Evolutionary conservation across 2,329 filamentous ascomycete species (phyloP).

Genomic region (Aspergillus tanneri): DNA sequence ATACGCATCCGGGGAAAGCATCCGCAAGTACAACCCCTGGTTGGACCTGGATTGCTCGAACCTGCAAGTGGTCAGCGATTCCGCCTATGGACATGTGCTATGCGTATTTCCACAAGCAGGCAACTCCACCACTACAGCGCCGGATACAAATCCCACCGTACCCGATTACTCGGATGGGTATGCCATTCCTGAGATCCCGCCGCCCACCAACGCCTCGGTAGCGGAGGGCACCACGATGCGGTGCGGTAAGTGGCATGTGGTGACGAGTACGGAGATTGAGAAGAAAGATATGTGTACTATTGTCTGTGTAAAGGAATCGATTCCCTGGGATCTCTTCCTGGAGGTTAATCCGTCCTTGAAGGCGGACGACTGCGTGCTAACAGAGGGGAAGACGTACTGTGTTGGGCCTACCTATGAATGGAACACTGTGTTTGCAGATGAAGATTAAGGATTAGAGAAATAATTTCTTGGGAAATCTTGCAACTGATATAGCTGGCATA

Average conservation of each 20-base stretch:
- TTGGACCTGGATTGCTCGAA: conserved; percentile 17
- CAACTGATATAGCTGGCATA: too few species aligned
- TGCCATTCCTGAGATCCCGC: background rate
- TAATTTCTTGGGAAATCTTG: too few species aligned
- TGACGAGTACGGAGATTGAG: background rate
- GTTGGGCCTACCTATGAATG: conserved; percentile 20
- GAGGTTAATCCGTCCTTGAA: conserved; percentile 20
- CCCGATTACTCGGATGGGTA: conserved; percentile 7
- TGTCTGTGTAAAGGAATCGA: conserved; percentile 13
- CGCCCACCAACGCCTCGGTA: conserved; percentile 17
- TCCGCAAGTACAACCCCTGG: conserved; percentile 20
- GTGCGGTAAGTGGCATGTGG: conserved; percentile 22
- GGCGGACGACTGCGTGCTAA: conserved; percentile 9
- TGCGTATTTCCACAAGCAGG: conserved; percentile 17
- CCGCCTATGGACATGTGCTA: conserved; percentile 12
- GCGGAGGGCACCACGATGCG: conserved; percentile 17
- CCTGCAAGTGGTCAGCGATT: conserved; percentile 6
- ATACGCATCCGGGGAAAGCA: background rate
- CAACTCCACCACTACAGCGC: conserved; percentile 1
- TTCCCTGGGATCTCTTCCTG: conserved; percentile 15
- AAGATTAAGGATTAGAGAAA: too few species aligned
- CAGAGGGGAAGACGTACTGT: conserved; percentile 15
- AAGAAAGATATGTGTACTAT: conserved; percentile 17
- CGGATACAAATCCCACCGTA: background rate
- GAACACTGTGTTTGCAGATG: too few species aligned